Evolutionary conservation across 1,284 basidiomycete genomes (phyloP).

Genomic region (Meripilus lineatus): DNA sequence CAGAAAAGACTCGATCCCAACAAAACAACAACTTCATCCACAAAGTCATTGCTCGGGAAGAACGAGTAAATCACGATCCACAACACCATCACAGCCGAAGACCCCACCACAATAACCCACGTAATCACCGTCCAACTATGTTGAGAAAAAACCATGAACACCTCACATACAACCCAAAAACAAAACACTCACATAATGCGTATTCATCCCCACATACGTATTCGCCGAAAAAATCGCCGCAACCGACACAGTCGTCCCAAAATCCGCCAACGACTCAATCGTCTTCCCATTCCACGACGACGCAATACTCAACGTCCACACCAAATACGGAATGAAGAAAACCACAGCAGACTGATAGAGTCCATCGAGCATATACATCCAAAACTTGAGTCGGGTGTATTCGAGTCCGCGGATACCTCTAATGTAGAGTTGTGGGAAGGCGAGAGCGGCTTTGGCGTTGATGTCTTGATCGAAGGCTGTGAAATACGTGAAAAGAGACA

Average conservation of each 20-base stretch:
- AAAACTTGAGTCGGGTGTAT: slow-evolving; percentile 91
- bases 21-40: slow-evolving; percentile 68
- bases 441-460: slow-evolving; percentile 84
- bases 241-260: slow-evolving; percentile 90
- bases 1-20: slow-evolving; percentile 82
- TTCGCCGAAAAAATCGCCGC: slow-evolving; percentile 88
- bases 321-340: slow-evolving; percentile 86
- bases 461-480: slow-evolving; percentile 94
- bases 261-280: slow-evolving; percentile 79
- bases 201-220: slow-evolving; percentile 84
- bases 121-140: slow-evolving; percentile 85
- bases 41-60: slow-evolving; percentile 65
- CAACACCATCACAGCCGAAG: slow-evolving; percentile 72
- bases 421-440: slow-evolving; percentile 91
- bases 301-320: slow-evolving; percentile 62
- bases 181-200: slow-evolving; percentile 76
- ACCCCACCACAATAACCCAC: slow-evolving; percentile 75
- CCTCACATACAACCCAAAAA: neutral
- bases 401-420: slow-evolving; percentile 91
- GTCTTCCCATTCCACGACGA: slow-evolving; percentile 70
- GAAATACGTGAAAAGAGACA: slow-evolving; percentile 1
- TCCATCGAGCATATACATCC: slow-evolving; percentile 93
- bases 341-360: slow-evolving; percentile 89
- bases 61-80: slow-evolving; percentile 88
- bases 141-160: slow-evolving; percentile 9